Base-by-base conservation (phyloP, 2,329 filamentous ascomycete species). In the Zymoseptoria pseudotritici region DNA sequence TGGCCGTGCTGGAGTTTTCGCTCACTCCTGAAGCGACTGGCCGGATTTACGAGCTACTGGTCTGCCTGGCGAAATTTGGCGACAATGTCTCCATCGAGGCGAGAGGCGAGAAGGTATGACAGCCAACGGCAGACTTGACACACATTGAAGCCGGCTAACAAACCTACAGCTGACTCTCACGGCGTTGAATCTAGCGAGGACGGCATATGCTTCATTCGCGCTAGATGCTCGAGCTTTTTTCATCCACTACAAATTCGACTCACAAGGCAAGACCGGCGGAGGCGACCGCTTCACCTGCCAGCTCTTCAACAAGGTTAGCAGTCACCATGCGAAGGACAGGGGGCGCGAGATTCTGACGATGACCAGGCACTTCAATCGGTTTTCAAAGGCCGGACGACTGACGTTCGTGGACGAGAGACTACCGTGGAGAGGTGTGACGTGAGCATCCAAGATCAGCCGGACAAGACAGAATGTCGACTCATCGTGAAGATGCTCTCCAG, bases 21-120 rank as follows among this genome's bases (percentile, higher is more conserved):
- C 78, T 93, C 57, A 88, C 82, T 67, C 88, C 89, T 59, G 88
- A 91, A 66, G 86, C 86, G 31, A 84, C 90, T 51, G 79, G 80
- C 6, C 84, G 83, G 54, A 78, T 93, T 52, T 87, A 90, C 67
- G 89, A 92, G 73, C 82, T 86, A 22, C 81, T 93, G 59, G 79
- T 85, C 21, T 93, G 89, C 72, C 80, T 93, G 24, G 83, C 84
- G 69, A 91, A 90, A 73, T 92, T 93, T 76, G 89, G 86, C 72
- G 89, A 93, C 67, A 84, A 87, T 53, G 88, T 93, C 20, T 88
- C 85, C 24, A 79, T 93, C 50, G 89, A 92, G 73, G 87, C 87
- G 36, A 81, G 82, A 66, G 83, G 81, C 63, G 86, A 90, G 68
- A 84, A 82, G 72, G 88, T 88, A 74, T 26, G 71, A 58, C 21